Base-by-base conservation (phyloP, 1,139 yeast genomes). In the Yarrowia galli region DNA sequence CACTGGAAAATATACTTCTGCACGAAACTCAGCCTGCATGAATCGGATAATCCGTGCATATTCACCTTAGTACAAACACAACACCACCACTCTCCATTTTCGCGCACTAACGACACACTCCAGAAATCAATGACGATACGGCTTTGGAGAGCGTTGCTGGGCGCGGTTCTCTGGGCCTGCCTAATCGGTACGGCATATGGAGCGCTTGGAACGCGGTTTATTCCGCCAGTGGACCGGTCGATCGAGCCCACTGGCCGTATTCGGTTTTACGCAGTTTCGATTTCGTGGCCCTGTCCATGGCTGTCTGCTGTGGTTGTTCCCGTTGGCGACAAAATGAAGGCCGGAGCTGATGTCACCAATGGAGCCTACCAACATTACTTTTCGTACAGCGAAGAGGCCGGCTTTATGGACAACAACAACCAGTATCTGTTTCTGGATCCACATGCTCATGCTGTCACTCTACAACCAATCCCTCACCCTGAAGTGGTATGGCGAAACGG, bases 231-330 rank as follows among this genome's bases (percentile, higher is more conserved):
- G 9, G 64, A 58, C 51, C 49, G 64, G 2, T 28, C 51, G 3
- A 43, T 58, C 15, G 64, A 58, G 42, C 64, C 64, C 40, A 43
- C 42, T 2, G n/a, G 22, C 1, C 51, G 23, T 22, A 18, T 58
- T 16, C 49, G 64, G 4, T 58, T 58, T 7, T 58, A 58, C 42
- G 64, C 64, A 3, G 51, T 58, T 1, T 42, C 64, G 18, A 43
- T 42, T 5, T 58, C 64, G 32, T 58, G 64, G 64, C 64, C 64
- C 9, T 58, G 64, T 43, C 51, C 64, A 2, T 58, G 64, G 64
- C 25, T 58, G 2, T 38, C 64, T 0, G 64, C 64, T 2, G 13
- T 43, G 8, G 64, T 58, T 4, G 46, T 28, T 3, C 64, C 64
- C 16, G 28, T 20, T 1, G 64, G 64, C 1, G 64, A 58, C 64